phyloP scores from a whole-genome alignment of 805 yeast species.

The Metschnikowia reukaufii region DNA sequence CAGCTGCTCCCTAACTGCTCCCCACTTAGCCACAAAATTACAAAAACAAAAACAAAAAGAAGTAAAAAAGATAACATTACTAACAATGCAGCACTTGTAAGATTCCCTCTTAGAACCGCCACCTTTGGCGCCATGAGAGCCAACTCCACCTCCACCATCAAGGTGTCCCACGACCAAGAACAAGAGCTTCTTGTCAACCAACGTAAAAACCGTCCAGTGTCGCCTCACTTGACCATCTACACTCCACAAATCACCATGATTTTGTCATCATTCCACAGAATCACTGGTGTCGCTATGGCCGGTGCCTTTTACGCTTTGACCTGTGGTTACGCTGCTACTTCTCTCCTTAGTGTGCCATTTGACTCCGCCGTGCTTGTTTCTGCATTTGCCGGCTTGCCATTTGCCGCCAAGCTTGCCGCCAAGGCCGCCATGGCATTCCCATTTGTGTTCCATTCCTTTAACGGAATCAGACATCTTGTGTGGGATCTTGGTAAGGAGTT shows the following conservation, averaged over 20 bases:
- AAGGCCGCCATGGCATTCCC: constrained; percentile 78
- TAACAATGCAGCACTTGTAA: constrained; percentile 15
- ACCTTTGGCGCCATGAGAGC: constrained; percentile 20
- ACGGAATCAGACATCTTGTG: constrained; percentile 88
- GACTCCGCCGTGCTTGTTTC: constrained; percentile 55
- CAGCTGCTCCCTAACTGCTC: too few species aligned
- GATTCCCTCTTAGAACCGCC: constrained; percentile 12
- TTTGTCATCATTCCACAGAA: constrained; percentile 80
- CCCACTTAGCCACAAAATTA: too few species aligned
- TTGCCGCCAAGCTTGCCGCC: constrained; percentile 55
- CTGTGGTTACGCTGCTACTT: constrained; percentile 67
- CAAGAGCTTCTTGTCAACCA: constrained; percentile 72
- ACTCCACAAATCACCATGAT: constrained; percentile 87
- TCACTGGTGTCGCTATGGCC: constrained; percentile 83
- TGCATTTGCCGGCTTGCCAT: constrained; percentile 62
- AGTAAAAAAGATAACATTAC: neutral
- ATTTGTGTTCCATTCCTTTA: constrained; percentile 80
- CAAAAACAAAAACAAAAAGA: too few species aligned
- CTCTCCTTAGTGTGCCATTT: constrained; percentile 55
- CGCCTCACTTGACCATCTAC: constrained; percentile 89
- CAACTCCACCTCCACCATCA: constrained; percentile 29
- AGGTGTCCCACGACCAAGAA: constrained; percentile 61
- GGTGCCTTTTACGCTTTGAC: constrained; percentile 77
- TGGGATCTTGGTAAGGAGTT: constrained; percentile 91
- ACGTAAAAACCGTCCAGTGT: constrained; percentile 82